Conservation (phyloP, 108 stramenopile genomes). For the Poteriospumella lacustris region DNA sequence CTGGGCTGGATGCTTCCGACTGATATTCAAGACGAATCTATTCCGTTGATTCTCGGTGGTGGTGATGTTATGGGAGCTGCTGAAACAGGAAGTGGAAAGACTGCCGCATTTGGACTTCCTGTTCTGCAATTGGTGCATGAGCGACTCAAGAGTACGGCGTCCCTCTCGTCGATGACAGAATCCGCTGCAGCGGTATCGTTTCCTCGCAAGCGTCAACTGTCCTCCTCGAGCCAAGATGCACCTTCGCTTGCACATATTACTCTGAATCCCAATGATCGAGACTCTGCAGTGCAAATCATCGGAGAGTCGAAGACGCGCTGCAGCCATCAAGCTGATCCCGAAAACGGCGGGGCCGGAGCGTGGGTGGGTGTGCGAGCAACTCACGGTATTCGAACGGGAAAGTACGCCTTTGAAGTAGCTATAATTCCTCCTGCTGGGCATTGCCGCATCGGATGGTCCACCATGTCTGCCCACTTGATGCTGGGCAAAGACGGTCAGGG, state of each 20-base stretch:
- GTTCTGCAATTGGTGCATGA: constrained; percentile 43
- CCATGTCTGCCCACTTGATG: constrained; percentile 12
- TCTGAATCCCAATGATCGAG: neutral
- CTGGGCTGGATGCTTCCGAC: constrained; percentile 49
- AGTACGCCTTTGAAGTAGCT: constrained; percentile 28
- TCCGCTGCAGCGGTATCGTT: too few species aligned
- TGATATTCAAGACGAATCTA: constrained; percentile 38
- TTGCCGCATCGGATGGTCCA: constrained; percentile 39
- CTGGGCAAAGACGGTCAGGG: constrained; percentile 47
- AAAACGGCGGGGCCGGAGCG: too few species aligned
- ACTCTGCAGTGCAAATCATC: too few species aligned
- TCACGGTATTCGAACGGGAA: constrained; percentile 27
- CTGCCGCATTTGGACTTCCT: constrained; percentile 57
- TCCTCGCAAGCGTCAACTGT: neutral
- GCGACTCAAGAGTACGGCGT: neutral
- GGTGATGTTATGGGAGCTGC: constrained; percentile 52
- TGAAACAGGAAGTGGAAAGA: constrained; percentile 61
- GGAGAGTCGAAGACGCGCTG: too few species aligned
- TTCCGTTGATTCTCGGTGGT: constrained; percentile 48
- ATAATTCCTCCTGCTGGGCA: constrained; percentile 32
- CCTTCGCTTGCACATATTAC: constrained; percentile 29
- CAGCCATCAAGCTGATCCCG: too few species aligned
- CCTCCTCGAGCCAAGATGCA: neutral
- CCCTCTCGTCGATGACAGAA: too few species aligned
- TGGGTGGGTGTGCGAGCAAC: constrained; percentile 33